Evolutionary conservation across 805 yeast genomes (phyloP).

Genomic region (Spathaspora arborariae): DNA sequence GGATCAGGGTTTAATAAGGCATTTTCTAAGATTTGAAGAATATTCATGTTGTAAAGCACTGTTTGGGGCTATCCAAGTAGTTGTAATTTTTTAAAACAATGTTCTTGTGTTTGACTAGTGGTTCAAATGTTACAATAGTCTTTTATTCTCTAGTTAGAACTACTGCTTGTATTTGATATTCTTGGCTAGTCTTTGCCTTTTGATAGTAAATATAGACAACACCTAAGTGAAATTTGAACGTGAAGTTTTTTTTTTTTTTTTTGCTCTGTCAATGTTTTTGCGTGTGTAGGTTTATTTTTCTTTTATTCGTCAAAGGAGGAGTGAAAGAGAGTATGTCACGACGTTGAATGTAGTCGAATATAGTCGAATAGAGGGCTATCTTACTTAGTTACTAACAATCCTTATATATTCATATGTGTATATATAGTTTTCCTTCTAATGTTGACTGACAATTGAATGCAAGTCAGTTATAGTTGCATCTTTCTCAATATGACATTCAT

Average conservation of each 20-base stretch:
- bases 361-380: too few relatives aligned
- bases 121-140: background rate
- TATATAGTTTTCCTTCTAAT: background rate
- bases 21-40: conserved; percentile 69
- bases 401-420: background rate
- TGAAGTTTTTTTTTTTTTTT: background rate
- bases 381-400: too few relatives aligned
- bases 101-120: background rate
- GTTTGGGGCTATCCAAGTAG: background rate
- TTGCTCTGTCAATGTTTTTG: background rate
- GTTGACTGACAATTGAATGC: conserved; percentile 29
- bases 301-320: too few relatives aligned
- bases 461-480: conserved; percentile 55
- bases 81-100: too few relatives aligned
- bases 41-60: conserved; percentile 29
- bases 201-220: background rate
- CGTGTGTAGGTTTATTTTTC: background rate
- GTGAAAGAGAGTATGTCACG: too few relatives aligned
- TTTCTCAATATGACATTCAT: conserved; percentile 25
- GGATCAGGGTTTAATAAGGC: conserved; percentile 73
- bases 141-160: background rate
- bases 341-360: background rate
- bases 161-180: background rate
- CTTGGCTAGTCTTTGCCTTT: background rate
- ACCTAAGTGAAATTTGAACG: background rate